Conservation (phyloP, 1,139 yeast species). For the Lodderomyces margitis region DNA sequence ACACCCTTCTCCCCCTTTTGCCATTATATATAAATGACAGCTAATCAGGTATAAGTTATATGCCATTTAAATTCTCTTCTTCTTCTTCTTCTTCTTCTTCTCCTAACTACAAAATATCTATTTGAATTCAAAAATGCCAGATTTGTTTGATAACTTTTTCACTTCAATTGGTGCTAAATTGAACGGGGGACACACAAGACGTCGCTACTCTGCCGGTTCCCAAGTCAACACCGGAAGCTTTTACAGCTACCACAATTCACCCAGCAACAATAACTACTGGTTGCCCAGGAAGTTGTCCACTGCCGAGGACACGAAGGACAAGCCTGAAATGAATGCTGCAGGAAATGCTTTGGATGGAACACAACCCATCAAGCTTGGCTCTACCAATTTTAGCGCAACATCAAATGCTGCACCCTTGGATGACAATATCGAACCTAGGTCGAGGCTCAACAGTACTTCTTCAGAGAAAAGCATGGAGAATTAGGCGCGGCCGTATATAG, state of each 20-base stretch:
- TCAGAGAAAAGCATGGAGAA: background rate
- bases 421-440: slow-evolving; percentile 4
- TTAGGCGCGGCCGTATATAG: background rate
- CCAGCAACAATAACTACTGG: slow-evolving; percentile 44
- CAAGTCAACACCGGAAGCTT: slow-evolving; percentile 41
- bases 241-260: slow-evolving; percentile 36
- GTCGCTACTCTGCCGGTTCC: slow-evolving; percentile 30
- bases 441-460: slow-evolving; percentile 12
- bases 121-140: slow-evolving; percentile 41
- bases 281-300: slow-evolving; percentile 23
- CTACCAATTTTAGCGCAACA: background rate
- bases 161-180: slow-evolving; percentile 29
- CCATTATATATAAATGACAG: background rate
- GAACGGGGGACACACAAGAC: slow-evolving; percentile 34
- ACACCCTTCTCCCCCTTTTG: no score
- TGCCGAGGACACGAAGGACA: background rate
- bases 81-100: slow-evolving; percentile 2
- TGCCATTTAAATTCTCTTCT: background rate
- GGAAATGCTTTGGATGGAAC: slow-evolving; percentile 1
- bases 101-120: background rate
- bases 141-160: slow-evolving; percentile 43
- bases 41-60: background rate
- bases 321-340: background rate
- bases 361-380: slow-evolving; percentile 7
- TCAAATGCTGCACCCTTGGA: background rate